phyloP scores from a whole-genome alignment of 2,329 filamentous ascomycete species.

The Camillea tinctor region DNA sequence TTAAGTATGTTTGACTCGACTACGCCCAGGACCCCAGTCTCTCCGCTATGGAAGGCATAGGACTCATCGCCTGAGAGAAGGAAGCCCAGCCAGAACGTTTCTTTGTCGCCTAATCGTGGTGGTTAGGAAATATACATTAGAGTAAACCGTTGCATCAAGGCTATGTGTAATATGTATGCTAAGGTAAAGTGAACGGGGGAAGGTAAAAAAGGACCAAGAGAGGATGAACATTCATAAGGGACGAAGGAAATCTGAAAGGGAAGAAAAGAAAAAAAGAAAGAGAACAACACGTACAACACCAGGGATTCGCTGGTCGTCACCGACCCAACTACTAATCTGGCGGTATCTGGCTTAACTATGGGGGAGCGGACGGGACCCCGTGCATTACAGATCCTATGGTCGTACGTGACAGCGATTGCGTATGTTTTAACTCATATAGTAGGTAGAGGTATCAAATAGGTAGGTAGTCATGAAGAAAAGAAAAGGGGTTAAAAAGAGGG shows the following conservation, averaged over 20 bases:
- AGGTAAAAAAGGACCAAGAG: no score
- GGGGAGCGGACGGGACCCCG: conserved; percentile 35
- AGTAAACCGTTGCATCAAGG: no score
- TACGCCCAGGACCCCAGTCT: conserved; percentile 35
- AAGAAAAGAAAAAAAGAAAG: background rate
- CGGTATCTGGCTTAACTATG: conserved; percentile 29
- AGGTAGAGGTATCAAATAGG: no score
- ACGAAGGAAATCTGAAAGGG: background rate
- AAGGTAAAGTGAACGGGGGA: no score
- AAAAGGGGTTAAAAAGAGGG: background rate
- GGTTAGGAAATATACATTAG: background rate
- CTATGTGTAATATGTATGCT: no score
- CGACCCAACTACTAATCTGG: conserved; percentile 1
- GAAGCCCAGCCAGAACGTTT: conserved; percentile 51
- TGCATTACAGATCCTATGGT: conserved; percentile 31
- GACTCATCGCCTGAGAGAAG: conserved; percentile 42
- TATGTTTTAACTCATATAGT: no score
- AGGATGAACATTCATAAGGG: no score
- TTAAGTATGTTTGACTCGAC: conserved; percentile 23
- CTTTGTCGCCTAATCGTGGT: conserved; percentile 41
- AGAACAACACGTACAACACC: background rate
- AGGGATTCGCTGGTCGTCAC: conserved; percentile 1
- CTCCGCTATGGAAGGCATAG: conserved; percentile 44
- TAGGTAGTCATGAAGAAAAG: background rate
- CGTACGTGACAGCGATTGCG: conserved; percentile 23